Base-by-base conservation (phyloP, 2,329 filamentous ascomycete species). In the Pseudocercospora vitis region DNA sequence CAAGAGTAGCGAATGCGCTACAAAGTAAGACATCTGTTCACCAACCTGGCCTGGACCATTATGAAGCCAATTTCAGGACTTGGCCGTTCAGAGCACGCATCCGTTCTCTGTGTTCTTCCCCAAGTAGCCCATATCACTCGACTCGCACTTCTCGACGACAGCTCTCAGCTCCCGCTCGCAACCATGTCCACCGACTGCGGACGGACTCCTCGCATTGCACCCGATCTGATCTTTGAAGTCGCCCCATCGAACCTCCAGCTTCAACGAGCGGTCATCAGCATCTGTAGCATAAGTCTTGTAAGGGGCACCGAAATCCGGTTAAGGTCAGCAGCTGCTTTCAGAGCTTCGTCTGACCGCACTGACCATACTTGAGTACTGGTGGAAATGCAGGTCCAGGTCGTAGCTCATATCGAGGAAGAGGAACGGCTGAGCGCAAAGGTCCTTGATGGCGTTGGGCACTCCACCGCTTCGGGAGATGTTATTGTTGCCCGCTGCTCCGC, bases 101-200 rank as follows among this genome's bases (percentile, higher is more conserved):
- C 26, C 42, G 26, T 45, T 45, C 3, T 11, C 42, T 8, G 42
- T 24, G 12, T 19, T 31, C 23, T 31, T 24, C n/a, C 42, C 29
- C 3, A 31, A 14, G 26, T 28, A 45, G 18, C 42, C 42, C 23
- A 28, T 29, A 11, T 31, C 42, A 16, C 42, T 31, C 24, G 23
- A 29, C 24, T 26, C n/a, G 26, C 42, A 45, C 28, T 16, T 45
- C 7, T 28, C 24, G 8, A 26, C 42, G n/a, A 45, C 42, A 4
- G 21, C 23, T 18, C 12, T 45, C 24, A 45, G 18, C 42, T 45
- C 29, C 42, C 24, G n/a, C 18, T 45, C 42, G 26, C 42, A 45
- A 3, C 29, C 42, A 5, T 7, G 4, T 19, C 42, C 24, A 14
- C 26, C 26, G 42, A 31, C 14, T 12, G 3, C 16, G 14, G 29